Evolutionary conservation across 2,329 filamentous ascomycete genomes (phyloP).

Genomic region (Bretziella fagacearum): DNA sequence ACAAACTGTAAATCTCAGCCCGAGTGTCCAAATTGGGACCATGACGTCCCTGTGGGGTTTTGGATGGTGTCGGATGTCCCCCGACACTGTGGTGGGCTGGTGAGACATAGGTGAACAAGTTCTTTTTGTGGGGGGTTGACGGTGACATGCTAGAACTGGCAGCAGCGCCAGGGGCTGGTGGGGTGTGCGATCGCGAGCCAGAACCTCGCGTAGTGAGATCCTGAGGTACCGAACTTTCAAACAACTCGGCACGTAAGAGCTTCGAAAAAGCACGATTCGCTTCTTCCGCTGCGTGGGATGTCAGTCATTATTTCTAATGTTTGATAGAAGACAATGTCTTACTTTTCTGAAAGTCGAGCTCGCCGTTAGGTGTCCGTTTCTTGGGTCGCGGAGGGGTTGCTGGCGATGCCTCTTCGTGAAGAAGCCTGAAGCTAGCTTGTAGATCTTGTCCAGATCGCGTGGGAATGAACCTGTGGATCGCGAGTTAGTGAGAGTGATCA

Average conservation of each 20-base stretch:
- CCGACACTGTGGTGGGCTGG: slow-evolving; percentile 53
- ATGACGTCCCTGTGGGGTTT: slow-evolving; percentile 76
- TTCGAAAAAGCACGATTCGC: slow-evolving; percentile 86
- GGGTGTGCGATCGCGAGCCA: slow-evolving; percentile 47
- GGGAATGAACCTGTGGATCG: slow-evolving; percentile 78
- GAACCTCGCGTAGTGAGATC: slow-evolving; percentile 17
- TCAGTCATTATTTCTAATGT: not conserved
- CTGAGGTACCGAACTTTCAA: slow-evolving; percentile 79
- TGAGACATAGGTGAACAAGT: slow-evolving; percentile 83
- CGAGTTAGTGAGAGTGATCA: slow-evolving; percentile 17
- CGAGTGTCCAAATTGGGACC: slow-evolving; percentile 76
- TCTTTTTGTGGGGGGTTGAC: slow-evolving; percentile 81
- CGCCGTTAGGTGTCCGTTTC: slow-evolving; percentile 71
- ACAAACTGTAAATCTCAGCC: slow-evolving; percentile 89
- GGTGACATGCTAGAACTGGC: slow-evolving; percentile 68
- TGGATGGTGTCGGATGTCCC: slow-evolving; percentile 73
- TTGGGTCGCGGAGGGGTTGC: slow-evolving; percentile 75
- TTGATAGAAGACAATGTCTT: slow-evolving; percentile 21
- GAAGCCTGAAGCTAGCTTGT: slow-evolving; percentile 76
- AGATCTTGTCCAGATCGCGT: slow-evolving; percentile 86
- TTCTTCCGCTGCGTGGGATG: slow-evolving; percentile 50
- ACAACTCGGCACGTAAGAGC: slow-evolving; percentile 76
- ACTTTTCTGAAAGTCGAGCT: slow-evolving; percentile 91
- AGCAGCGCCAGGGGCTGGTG: slow-evolving; percentile 47
- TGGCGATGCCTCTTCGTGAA: slow-evolving; percentile 85